Base-by-base conservation (phyloP, 768 basidiomycete species). In the Russula sp. region DNA sequence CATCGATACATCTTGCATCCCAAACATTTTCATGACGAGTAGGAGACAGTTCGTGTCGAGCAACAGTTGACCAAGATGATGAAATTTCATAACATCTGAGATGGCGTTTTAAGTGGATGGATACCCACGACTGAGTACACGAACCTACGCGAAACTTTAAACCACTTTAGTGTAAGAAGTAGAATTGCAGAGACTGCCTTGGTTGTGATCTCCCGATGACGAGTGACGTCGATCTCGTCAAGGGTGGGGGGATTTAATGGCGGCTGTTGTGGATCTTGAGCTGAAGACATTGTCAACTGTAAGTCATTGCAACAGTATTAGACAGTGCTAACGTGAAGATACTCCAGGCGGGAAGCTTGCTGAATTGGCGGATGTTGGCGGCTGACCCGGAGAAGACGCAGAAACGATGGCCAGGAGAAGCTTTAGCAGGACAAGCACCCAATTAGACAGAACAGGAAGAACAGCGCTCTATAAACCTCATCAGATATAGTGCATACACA, bases 111-210 rank as follows among this genome's bases (percentile, higher is more conserved):
- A 37, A 65, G 34, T 20, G 4, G 11, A 49, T 56, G 51, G 42
- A 55, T 18, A 20, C 34, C 7, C 8, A 18, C 51, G 32, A 51
- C 52, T 35, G 40, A 51, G 34, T 37, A 22, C 10, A 59, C 20
- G 35, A 52, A 81, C 94, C 73, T 68, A 98, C 96, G 97, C 55
- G 96, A 98, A 27, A 90, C 91, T 75, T 98, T 98, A 80, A 98
- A 96, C 97, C 97, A 99, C 73, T 98, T 97, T 68, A 99, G 74
- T 2, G 90, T 83, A 42, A 98, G 77, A 6, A 98, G 75, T 32
- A 99, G 74, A 61, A 98, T 97, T 1, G 94, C 96, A 14, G 97
- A 98, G 4, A 97, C 92, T 0, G 94, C 94, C 73, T 99, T 99
- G 11, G 92, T 93, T 0, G 92, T 97, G 68, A 99, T 95, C 75